These are phyloP conservation scores for Coemansia sp. DNA, from an alignment of 192 early-diverging fungal genomes.

Conservation along the genomic window DNA sequence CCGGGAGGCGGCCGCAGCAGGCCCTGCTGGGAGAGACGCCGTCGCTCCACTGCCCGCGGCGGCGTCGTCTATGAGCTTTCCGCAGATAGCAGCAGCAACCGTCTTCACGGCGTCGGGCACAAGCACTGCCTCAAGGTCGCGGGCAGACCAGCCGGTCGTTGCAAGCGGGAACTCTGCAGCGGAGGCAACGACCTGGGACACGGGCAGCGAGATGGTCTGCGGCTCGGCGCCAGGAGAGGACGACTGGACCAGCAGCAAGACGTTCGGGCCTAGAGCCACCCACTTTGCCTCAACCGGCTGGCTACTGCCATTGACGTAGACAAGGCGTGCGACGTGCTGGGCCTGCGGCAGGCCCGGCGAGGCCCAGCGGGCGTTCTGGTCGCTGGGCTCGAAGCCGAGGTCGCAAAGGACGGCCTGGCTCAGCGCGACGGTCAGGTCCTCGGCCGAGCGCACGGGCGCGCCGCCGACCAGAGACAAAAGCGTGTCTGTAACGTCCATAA, in stretches of 20 bases:
- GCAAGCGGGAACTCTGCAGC: constrained; percentile 13
- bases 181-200: neutral
- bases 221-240: neutral
- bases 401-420: constrained; percentile 21
- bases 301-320: neutral
- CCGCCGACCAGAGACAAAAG: constrained; percentile 11
- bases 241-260: constrained; percentile 16
- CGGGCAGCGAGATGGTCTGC: constrained; percentile 7
- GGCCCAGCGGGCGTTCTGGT: constrained; percentile 3
- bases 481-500: neutral
- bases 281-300: constrained; percentile 14
- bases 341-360: constrained; percentile 22
- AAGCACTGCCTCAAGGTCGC: constrained; percentile 1
- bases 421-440: constrained; percentile 29
- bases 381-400: constrained; percentile 9
- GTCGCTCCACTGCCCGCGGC: no score
- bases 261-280: constrained; percentile 12
- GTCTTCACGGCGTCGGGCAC: constrained; percentile 7
- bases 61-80: constrained; percentile 9
- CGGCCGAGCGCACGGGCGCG: constrained; percentile 8
- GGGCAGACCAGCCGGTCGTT: neutral
- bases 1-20: no score
- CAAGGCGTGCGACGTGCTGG: constrained; percentile 1
- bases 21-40: no score
- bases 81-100: constrained; percentile 17